Conservation (phyloP, 2,329 filamentous ascomycete species). For the Parastagonospora avenae region DNA sequence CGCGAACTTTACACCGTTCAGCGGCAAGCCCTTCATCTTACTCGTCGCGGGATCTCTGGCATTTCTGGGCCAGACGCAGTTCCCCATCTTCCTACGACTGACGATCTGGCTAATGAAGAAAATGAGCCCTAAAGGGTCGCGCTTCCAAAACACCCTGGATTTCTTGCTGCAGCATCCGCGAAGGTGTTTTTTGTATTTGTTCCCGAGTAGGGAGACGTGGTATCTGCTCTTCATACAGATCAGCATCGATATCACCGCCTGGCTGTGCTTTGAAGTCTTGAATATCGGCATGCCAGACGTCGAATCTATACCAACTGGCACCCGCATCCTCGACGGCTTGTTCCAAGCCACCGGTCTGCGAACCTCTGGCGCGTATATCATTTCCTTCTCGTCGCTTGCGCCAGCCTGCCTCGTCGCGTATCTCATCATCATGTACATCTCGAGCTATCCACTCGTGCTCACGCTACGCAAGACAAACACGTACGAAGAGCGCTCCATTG, state of each 20-base stretch:
- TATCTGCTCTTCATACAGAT: conserved; percentile 68
- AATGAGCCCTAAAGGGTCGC: conserved; percentile 46
- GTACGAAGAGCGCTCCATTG: conserved; percentile 71
- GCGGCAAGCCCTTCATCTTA: conserved; percentile 52
- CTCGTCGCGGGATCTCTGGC: conserved; percentile 56
- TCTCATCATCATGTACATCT: conserved; percentile 70
- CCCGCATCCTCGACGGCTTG: conserved; percentile 66
- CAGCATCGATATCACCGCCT: conserved; percentile 66
- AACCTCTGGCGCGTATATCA: conserved; percentile 69
- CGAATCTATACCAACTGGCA: conserved; percentile 56
- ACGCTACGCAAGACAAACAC: conserved; percentile 72
- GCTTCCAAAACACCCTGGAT: conserved; percentile 54
- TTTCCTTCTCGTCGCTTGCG: conserved; percentile 61
- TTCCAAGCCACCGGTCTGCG: conserved; percentile 68
- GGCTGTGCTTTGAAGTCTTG: conserved; percentile 68
- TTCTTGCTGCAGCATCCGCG: conserved; percentile 68
- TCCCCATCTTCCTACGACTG: conserved; percentile 63
- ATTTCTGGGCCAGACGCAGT: conserved; percentile 61
- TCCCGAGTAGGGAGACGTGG: conserved; percentile 68
- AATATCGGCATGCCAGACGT: conserved; percentile 66
- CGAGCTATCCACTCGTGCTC: conserved; percentile 66
- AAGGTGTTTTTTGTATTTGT: conserved; percentile 68
- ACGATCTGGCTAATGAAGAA: conserved; percentile 63
- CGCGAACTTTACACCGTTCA: conserved; percentile 66
- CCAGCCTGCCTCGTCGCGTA: conserved; percentile 66